Base-by-base conservation (phyloP, 2,329 filamentous ascomycete species). In the Dactylellina sp. region DNA sequence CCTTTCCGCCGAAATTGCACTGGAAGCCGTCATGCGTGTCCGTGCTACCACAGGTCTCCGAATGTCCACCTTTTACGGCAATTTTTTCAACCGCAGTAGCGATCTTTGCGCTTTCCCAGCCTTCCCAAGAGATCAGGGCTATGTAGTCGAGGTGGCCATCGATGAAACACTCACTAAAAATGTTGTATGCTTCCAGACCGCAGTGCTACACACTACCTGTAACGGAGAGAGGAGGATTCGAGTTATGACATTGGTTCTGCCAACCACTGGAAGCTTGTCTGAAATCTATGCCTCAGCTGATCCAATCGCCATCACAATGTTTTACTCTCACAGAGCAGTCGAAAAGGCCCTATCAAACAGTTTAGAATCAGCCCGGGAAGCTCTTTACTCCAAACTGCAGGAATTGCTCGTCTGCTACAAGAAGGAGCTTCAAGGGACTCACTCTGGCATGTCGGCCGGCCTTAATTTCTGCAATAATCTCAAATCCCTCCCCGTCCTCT, bases 51-150 rank as follows among this genome's bases (percentile, higher is more conserved):
- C 93, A 22, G 95, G 95, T 59, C 84, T 99, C 71, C 89, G 95
- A 61, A 98, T 98, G 91, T 97, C 89, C 83, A 93, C 94, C 1
- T 99, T 99, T 83, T 99, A 98, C 82, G 95, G 95, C 77, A 99
- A 99, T 84, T 99, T 99, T 83, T 99, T 99, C 86, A 99, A 98
- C 84, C 88, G 95, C 78, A 97, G 92, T 80, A 97, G 93, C 14
- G 95, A 99, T 83, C 88, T 99, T 32, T 98, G 95, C 81, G 95
- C 95, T 11, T 99, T 99, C 86, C 95, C 95, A 1, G 93, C 95
- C 0, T 98, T 99, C 85, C 95, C 95, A 32, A 90, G 95, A 80
- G 95, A 99, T 79, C 95, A 99, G 81, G 93, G 91, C 76, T 98
- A 98, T 80, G 95, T 98, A 46, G 94, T 99, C 18, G 95, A 99